These are phyloP conservation scores for Penicillium nordicum DNA, from an alignment of 2,329 filamentous ascomycete genomes.

Conservation along the genomic window DNA sequence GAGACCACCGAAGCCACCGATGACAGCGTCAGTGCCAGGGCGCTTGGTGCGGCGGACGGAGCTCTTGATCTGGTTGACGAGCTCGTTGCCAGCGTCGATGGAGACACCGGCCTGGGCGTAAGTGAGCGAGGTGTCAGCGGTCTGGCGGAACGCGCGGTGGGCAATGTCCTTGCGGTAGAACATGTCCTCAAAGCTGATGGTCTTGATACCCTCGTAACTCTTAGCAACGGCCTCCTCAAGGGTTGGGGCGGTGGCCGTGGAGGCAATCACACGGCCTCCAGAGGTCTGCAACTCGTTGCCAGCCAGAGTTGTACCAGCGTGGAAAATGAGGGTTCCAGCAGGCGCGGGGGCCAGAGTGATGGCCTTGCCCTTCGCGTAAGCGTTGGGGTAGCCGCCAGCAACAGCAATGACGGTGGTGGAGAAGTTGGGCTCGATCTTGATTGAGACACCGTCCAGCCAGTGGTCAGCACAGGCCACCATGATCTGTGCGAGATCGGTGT, in stretches of 20 bases:
- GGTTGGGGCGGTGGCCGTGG: constrained; percentile 73
- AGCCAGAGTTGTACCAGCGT: constrained; percentile 75
- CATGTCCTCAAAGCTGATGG: constrained; percentile 82
- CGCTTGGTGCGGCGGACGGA: constrained; percentile 81
- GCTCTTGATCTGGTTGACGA: constrained; percentile 87
- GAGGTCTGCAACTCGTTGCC: constrained; percentile 67
- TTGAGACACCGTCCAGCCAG: constrained; percentile 65
- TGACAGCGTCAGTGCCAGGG: constrained; percentile 84
- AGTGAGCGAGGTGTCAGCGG: constrained; percentile 57
- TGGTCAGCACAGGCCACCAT: constrained; percentile 81
- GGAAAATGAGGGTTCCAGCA: constrained; percentile 73
- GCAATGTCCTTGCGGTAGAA: constrained; percentile 93
- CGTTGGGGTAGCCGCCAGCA: constrained; percentile 83
- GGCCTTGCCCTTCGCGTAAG: constrained; percentile 73
- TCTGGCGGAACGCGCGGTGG: constrained; percentile 55
- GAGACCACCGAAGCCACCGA: constrained; percentile 91
- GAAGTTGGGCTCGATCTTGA: constrained; percentile 67
- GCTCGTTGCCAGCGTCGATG: constrained; percentile 88
- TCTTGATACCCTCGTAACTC: constrained; percentile 79
- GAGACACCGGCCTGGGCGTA: constrained; percentile 92
- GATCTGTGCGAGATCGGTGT: constrained; percentile 81
- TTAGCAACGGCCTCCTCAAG: constrained; percentile 79
- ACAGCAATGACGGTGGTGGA: constrained; percentile 93
- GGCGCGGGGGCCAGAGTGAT: constrained; percentile 56
- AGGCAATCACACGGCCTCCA: constrained; percentile 88